Evolutionary conservation across 257 asterid genomes (phyloP), one percentile per base, ranked within the genome.

Genomic region (Ophiorrhiza pumila): DNA sequence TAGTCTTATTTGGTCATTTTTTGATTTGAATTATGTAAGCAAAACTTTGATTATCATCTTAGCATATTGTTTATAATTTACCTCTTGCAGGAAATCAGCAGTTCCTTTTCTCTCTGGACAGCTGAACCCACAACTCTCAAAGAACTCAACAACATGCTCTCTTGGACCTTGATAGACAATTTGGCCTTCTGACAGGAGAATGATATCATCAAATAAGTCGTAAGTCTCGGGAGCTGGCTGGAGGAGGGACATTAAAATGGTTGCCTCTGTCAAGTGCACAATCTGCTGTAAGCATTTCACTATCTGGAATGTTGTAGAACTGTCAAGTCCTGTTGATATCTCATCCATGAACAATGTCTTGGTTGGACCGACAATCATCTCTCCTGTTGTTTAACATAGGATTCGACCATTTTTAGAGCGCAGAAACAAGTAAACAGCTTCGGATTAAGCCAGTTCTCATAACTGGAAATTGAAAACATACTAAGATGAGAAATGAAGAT

Each of bases 81-180:
- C 96, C 90, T 90, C 96, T 80, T 90, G 96, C 53, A 90, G 75
- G 85, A 90, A 90, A 74, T 90, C 96, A 34, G 96, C 95, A 69
- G 85, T 83, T 66, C 95, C 96, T 73, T 90, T 88, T 72, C 95
- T 88, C 47, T 90, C 86, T 0, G 96, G 96, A 75, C 96, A 90
- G 72, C 71, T 77, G 74, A 90, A 90, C 1, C 95, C 96, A 75
- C 87, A 84, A 14, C 73, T 76, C 63, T 65, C 81, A 57, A 88
- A 90, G 79, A 90, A 90, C 55, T 90, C 91, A 32, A 85, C 64
- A 22, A 90, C 90, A 31, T 85, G 80, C 56, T 84, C 88, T 53
- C 85, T 67, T 61, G 95, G 95, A 64, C 95, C 96, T 29, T 87
- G 89, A 45, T 90, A 90, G 50, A 85, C 91, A 45, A 83, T 86